Evolutionary conservation across 306 rosid species (phyloP).

Genomic region (Arachis stenosperma): DNA sequence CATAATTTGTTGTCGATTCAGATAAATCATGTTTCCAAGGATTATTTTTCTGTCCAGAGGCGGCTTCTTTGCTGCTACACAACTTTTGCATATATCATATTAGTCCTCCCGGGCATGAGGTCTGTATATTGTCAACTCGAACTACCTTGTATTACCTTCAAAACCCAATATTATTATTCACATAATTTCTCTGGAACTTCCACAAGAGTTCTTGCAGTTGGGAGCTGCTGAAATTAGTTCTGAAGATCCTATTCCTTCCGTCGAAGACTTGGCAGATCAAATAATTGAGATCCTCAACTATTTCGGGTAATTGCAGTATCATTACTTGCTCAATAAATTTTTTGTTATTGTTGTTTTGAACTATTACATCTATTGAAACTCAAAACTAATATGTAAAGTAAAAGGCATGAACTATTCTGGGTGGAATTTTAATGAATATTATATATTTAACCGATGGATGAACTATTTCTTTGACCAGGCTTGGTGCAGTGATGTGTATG

Average conservation of each 20-base stretch:
- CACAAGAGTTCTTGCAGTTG: slow-evolving; percentile 89
- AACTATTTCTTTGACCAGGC: slow-evolving; percentile 58
- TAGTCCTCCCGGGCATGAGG: slow-evolving; percentile 98
- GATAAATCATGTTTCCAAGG: slow-evolving; percentile 97
- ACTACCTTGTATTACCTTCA: slow-evolving; percentile 33
- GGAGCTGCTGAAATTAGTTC: slow-evolving; percentile 86
- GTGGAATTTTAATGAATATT: slow-evolving; percentile 19
- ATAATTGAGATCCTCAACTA: slow-evolving; percentile 80
- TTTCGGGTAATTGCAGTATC: slow-evolving; percentile 62
- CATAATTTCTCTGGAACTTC: slow-evolving; percentile 68
- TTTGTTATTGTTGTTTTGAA: neutral
- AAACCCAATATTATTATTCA: slow-evolving; percentile 54
- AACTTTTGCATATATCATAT: slow-evolving; percentile 95
- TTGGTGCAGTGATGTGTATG: slow-evolving; percentile 97
- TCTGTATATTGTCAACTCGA: slow-evolving; percentile 52
- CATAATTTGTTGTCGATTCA: slow-evolving; percentile 45
- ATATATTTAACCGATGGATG: slow-evolving; percentile 37
- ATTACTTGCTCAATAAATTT: neutral
- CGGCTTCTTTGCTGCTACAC: slow-evolving; percentile 89
- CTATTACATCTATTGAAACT: slow-evolving; percentile 5
- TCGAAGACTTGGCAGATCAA: slow-evolving; percentile 89
- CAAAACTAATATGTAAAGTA: slow-evolving; percentile 5
- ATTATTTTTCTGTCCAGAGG: slow-evolving; percentile 90
- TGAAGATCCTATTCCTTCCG: slow-evolving; percentile 69
- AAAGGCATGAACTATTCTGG: slow-evolving; percentile 16